Evolutionary conservation across 169 alveolate species (phyloP).

Genomic region (Eimeria necatrix): DNA sequence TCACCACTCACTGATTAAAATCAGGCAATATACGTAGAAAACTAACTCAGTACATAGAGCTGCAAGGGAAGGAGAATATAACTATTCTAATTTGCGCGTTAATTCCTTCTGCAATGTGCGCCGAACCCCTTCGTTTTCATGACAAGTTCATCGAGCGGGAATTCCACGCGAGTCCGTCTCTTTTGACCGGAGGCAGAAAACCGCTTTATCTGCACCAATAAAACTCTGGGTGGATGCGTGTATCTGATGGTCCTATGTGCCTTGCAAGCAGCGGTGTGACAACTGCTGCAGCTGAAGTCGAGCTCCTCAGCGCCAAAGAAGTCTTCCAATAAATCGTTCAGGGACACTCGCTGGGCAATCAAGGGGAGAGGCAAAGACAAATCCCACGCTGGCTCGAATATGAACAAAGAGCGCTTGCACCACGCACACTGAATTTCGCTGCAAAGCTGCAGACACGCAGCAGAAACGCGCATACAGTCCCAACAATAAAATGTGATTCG

Average conservation of each 20-base stretch:
- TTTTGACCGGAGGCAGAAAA: conserved; percentile 64
- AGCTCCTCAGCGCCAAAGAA: conserved; percentile 70
- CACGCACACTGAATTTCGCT: conserved; percentile 68
- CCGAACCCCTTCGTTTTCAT: conserved; percentile 25
- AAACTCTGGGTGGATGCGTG: conserved; percentile 58
- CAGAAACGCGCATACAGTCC: not conserved
- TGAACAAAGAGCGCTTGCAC: conserved; percentile 45
- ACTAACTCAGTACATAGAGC: too few relatives aligned
- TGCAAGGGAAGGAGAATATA: not conserved
- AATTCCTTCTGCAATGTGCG: not conserved
- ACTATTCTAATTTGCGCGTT: too few relatives aligned
- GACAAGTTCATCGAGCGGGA: conserved; percentile 33
- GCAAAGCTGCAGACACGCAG: conserved; percentile 54
- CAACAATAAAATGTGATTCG: too few relatives aligned
- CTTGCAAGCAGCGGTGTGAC: conserved; percentile 62
- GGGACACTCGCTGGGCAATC: conserved; percentile 5
- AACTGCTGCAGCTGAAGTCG: conserved; percentile 70
- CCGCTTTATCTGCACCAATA: conserved; percentile 64
- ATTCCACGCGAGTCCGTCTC: conserved; percentile 56
- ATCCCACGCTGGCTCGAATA: conserved; percentile 74
- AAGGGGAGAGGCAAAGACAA: conserved; percentile 61
- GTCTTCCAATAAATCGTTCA: not conserved
- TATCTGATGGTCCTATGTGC: conserved; percentile 62
- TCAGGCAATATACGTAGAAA: not conserved
- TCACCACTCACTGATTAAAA: not conserved